Evolutionary conservation across 805 yeast species (phyloP), one percentile per base, ranked within the genome.

Genomic region (Kockiozyma suomiensis): DNA sequence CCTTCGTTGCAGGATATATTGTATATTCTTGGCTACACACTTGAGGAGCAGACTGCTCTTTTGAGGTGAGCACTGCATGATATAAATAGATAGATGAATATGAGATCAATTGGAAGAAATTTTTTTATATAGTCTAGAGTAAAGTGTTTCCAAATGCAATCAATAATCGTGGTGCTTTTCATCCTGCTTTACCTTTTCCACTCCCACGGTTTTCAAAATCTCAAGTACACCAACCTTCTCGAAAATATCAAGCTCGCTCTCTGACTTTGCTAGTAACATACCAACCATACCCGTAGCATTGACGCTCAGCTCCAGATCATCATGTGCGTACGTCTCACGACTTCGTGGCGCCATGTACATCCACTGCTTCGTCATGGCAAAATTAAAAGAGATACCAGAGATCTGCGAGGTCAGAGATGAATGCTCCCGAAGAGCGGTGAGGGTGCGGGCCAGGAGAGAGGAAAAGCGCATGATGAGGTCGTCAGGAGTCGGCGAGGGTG

Each of bases 271-370:
- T 58, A 88, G 79, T 51, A 92, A 71, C 65, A 93, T 73, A 1
- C 98, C 97, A 62, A 88, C 78, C 60, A 82, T 83, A 0, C 96
- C 97, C 48, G 90, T 81, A 0, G 97, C 80, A 70, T 93, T 93
- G 15, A 46, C 25, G 42, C 42, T 38, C 42, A 38, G 4, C 4
- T 38, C 42, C 66, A 91, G 80, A 59, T 93, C 87, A 32, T 85
- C 74, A 4, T 72, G 76, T 17, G 80, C 78, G 68, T 79, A 85
- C 51, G 75, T 76, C 1, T 87, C 85, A 17, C 71, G 69, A 1
- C 86, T 77, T 69, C 97, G 82, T 17, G 99, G 98, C n/a, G 91
- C 86, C 23, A 88, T 73, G 82, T 91, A 82, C 75, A 93, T 82
- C 89, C 94, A 93, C 54, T 84, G 81, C 50, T 84, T 84, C 50